Evolutionary conservation across 2,329 filamentous ascomycete species (phyloP).

Genomic region (Colletotrichum destructivum): DNA sequence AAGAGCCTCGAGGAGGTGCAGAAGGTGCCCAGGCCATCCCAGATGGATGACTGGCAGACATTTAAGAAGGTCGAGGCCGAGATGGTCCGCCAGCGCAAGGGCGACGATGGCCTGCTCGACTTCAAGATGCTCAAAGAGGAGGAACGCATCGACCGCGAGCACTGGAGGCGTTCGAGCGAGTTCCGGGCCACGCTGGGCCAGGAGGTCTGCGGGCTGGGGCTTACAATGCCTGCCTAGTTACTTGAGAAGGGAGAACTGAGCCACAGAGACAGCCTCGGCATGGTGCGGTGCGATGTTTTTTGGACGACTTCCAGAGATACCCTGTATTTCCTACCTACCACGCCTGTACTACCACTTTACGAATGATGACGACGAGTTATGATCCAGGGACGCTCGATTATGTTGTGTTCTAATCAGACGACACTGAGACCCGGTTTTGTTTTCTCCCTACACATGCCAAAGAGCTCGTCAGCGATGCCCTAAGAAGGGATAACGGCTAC

Average conservation of each 20-base stretch:
- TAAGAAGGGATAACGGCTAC: no score
- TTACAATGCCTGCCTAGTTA: conserved; percentile 28
- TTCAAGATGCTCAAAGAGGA: conserved; percentile 42
- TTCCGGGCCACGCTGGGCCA: conserved; percentile 38
- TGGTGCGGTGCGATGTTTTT: not conserved
- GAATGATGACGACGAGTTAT: conserved; percentile 36
- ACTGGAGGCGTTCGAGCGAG: conserved; percentile 40
- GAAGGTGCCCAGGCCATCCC: conserved; percentile 66
- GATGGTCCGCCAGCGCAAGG: conserved; percentile 39
- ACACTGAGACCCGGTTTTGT: no score
- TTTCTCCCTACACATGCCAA: no score
- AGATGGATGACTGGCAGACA: conserved; percentile 70
- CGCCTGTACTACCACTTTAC: conserved; percentile 29
- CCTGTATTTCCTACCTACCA: conserved; percentile 34
- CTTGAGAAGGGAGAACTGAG: not conserved
- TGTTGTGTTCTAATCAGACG: not conserved
- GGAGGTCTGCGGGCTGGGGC: conserved; percentile 27
- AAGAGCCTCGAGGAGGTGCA: conserved; percentile 58
- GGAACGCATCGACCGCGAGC: conserved; percentile 40
- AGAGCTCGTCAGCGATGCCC: no score
- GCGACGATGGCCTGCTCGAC: conserved; percentile 38
- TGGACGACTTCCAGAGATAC: conserved; percentile 28
- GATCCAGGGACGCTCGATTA: not conserved
- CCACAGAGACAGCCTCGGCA: not conserved
- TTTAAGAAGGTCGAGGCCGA: conserved; percentile 57